Evolutionary conservation across 352 stramenopile species (phyloP).

Genomic region (Pythium biforme): DNA sequence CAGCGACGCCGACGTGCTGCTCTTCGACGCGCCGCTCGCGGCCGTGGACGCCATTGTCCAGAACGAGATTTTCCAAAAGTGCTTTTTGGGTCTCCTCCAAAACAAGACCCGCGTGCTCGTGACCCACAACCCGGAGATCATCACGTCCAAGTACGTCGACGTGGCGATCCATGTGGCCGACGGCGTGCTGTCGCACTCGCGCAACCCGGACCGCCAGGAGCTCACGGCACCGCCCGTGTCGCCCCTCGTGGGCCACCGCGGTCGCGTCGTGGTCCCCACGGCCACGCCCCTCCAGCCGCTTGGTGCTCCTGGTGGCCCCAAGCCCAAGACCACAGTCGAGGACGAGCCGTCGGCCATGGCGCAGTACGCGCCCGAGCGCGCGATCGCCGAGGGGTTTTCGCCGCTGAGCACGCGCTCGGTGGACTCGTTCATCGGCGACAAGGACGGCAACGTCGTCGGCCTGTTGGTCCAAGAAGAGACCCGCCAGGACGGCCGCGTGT

Average conservation of each 20-base stretch:
- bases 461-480: constrained; percentile 35
- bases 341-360: constrained; percentile 17
- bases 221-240: constrained; percentile 34
- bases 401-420: constrained; percentile 32
- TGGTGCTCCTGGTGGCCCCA: not conserved
- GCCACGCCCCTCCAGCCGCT: constrained; percentile 10
- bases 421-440: constrained; percentile 37
- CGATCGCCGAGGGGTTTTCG: constrained; percentile 35
- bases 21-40: constrained; percentile 63
- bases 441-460: constrained; percentile 14
- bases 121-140: constrained; percentile 66
- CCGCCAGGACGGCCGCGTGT: constrained; percentile 35
- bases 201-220: constrained; percentile 38
- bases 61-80: constrained; percentile 86
- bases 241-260: constrained; percentile 33
- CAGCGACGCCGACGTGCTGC: constrained; percentile 67
- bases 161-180: constrained; percentile 23
- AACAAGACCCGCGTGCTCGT: constrained; percentile 72
- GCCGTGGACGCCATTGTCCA: constrained; percentile 56
- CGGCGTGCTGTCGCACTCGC: constrained; percentile 38
- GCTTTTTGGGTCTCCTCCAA: constrained; percentile 56
- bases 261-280: constrained; percentile 4
- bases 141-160: constrained; percentile 60
- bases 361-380: constrained; percentile 30
- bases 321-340: not conserved